Percentiles rank a stretch among this genome's conserved stretches.
These are phyloP conservation scores for Fusarium caatingaense DNA, from an alignment of 2,329 filamentous ascomycete species.

Conservation along the genomic window DNA sequence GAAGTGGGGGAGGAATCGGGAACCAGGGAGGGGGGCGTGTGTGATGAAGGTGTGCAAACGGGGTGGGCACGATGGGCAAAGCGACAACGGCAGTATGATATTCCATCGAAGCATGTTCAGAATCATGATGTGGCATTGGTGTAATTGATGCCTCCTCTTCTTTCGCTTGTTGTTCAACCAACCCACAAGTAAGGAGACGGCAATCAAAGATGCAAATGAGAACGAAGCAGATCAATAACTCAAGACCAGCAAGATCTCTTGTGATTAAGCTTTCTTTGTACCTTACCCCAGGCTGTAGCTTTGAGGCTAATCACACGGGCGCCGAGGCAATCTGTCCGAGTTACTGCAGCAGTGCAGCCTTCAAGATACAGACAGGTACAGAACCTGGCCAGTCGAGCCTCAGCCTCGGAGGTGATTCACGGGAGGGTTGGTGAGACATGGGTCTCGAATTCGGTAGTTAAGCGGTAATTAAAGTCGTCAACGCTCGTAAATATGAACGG, in stretches of 20 bases:
- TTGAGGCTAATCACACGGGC: constrained; percentile 16
- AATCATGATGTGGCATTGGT: constrained; percentile 5
- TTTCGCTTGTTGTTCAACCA: neutral
- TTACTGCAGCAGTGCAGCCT: constrained; percentile 4
- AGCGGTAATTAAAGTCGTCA: constrained; percentile 36
- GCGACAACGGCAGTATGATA: neutral
- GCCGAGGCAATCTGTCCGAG: constrained; percentile 27
- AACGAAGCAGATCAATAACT: neutral
- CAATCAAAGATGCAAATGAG: neutral
- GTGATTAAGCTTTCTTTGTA: constrained; percentile 25
- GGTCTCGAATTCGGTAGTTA: constrained; percentile 33
- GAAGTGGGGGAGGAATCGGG: constrained; percentile 43
- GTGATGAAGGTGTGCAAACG: constrained; percentile 6
- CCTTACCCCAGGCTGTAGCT: constrained; percentile 25
- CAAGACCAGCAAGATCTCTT: neutral
- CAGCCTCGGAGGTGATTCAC: constrained; percentile 18
- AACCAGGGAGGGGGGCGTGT: constrained; percentile 42
- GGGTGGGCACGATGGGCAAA: constrained; percentile 10
- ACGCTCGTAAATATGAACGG: constrained; percentile 27
- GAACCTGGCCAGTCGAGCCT: constrained; percentile 4
- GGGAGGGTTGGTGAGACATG: constrained; percentile 27
- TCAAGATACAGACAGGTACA: neutral
- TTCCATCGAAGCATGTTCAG: constrained; percentile 11
- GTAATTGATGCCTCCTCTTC: constrained; percentile 2
- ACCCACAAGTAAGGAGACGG: no score